A percentile compares a stretch with the other conserved stretches of the same genome.
Evolutionary conservation across 208 protist genomes (phyloP).

Genomic region (Trypanosoma mega): DNA sequence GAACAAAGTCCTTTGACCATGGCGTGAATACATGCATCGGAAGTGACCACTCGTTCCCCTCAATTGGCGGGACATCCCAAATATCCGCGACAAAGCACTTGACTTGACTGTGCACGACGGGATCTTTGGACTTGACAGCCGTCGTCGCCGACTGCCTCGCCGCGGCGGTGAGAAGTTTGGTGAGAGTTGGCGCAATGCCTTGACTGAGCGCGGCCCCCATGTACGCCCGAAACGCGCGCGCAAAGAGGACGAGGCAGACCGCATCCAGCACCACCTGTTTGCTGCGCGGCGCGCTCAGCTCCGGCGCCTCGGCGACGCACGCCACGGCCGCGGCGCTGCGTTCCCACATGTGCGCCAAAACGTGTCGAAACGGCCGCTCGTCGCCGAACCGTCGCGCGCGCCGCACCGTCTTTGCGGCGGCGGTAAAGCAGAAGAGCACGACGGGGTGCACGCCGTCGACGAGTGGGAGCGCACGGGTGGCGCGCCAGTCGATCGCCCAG

Average conservation of each 20-base stretch:
- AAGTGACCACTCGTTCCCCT: conserved; percentile 6
- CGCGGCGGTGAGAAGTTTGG: conserved; percentile 18
- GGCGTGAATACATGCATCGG: conserved; percentile 6
- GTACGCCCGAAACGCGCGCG: conserved; percentile 33
- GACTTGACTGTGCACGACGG: background rate
- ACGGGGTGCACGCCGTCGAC: conserved; percentile 22
- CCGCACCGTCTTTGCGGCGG: conserved; percentile 10
- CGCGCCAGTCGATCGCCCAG: conserved; percentile 20
- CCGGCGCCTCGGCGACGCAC: conserved; percentile 9
- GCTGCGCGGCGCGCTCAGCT: conserved; percentile 7
- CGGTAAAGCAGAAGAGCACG: conserved; percentile 26
- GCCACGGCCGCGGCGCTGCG: conserved; percentile 5
- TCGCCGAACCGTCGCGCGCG: conserved; percentile 3
- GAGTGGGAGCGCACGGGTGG: conserved; percentile 1
- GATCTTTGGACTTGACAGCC: background rate
- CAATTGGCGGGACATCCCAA: conserved; percentile 26
- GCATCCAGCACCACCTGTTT: conserved; percentile 25
- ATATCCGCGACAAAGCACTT: conserved; percentile 16
- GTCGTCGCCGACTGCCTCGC: background rate
- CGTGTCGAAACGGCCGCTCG: conserved; percentile 16
- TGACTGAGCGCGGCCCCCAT: conserved; percentile 16
- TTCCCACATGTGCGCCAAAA: conserved; percentile 21
- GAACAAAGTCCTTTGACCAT: conserved; percentile 25
- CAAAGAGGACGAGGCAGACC: conserved; percentile 31
- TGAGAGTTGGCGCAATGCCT: background rate